Percentiles rank a stretch among this genome's conserved stretches.
Evolutionary conservation across 1,284 basidiomycete genomes (phyloP).

Genomic region (Amylostereum chailletii): DNA sequence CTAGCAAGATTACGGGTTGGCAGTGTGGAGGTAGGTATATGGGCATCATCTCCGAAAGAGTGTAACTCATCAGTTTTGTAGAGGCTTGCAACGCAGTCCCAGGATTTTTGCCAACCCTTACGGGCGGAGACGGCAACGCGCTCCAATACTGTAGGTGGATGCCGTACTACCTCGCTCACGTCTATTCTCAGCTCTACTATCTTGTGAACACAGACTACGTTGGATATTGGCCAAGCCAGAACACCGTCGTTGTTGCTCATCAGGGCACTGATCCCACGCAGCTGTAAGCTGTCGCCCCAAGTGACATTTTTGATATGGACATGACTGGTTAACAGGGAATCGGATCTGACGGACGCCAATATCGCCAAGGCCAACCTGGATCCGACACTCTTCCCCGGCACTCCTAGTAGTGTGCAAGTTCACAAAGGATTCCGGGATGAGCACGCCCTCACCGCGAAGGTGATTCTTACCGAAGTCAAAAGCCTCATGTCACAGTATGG

Average conservation of each 20-base stretch:
- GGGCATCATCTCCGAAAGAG: not conserved
- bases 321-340: slow-evolving; percentile 15
- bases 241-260: slow-evolving; percentile 41
- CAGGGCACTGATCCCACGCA: slow-evolving; percentile 44
- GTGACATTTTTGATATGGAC: not conserved
- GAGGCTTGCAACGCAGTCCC: slow-evolving; percentile 32
- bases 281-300: slow-evolving; percentile 14
- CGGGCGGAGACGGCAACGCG: slow-evolving; percentile 37
- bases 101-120: slow-evolving; percentile 33
- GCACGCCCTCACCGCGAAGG: slow-evolving; percentile 28
- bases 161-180: not conserved
- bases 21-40: slow-evolving; percentile 25
- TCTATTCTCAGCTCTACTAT: slow-evolving; percentile 1
- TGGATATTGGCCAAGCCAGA: slow-evolving; percentile 35
- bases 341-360: slow-evolving; percentile 31
- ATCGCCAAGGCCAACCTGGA: slow-evolving; percentile 19
- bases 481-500: slow-evolving; percentile 18
- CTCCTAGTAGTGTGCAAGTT: slow-evolving; percentile 24
- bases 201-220: slow-evolving; percentile 29
- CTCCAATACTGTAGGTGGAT: slow-evolving; percentile 34
- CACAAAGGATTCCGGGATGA: slow-evolving; percentile 34
- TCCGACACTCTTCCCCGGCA: slow-evolving; percentile 31
- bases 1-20: slow-evolving; percentile 23
- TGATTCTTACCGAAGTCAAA: slow-evolving; percentile 31
- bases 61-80: not conserved